Conservation (phyloP, 2,329 filamentous ascomycete species). For the Dactylella cylindrospora region DNA sequence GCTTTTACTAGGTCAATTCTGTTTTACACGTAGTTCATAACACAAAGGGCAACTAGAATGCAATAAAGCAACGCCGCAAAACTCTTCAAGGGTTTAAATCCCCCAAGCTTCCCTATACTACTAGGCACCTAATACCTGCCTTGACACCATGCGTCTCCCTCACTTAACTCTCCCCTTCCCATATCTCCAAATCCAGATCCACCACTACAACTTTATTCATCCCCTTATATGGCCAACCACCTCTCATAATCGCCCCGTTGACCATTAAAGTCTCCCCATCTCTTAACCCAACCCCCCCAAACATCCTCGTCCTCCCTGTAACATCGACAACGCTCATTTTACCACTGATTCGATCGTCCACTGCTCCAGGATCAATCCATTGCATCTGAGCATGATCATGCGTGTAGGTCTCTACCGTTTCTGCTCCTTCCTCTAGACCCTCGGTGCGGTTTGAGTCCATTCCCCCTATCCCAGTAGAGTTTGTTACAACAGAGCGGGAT, state of each 20-base stretch:
- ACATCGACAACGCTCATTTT: slow-evolving; percentile 32
- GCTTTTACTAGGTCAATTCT: no score
- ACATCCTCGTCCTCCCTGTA: slow-evolving; percentile 24
- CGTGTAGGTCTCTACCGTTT: slow-evolving; percentile 1
- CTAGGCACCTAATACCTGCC: no score
- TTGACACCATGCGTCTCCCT: no score
- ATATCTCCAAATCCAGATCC: slow-evolving; percentile 32
- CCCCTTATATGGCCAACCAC: slow-evolving; percentile 12
- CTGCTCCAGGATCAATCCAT: slow-evolving; percentile 30
- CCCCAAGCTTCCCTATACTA: no score
- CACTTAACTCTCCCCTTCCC: slow-evolving; percentile 18
- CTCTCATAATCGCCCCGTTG: slow-evolving; percentile 19
- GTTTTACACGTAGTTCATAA: no score
- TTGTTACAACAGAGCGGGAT: no score
- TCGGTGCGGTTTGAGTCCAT: not conserved
- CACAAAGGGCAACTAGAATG: no score
- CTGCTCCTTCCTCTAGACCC: slow-evolving; percentile 3
- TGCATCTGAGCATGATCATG: slow-evolving; percentile 38
- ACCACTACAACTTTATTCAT: slow-evolving; percentile 31
- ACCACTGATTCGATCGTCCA: slow-evolving; percentile 19
- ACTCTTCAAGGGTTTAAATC: no score
- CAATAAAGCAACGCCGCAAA: no score
- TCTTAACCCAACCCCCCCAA: slow-evolving; percentile 27
- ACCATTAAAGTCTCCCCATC: slow-evolving; percentile 41
- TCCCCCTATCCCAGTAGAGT: no score